phyloP scores from a whole-genome alignment of 2,329 filamentous ascomycete species.

The Colletotrichum cordylinicola region DNA sequence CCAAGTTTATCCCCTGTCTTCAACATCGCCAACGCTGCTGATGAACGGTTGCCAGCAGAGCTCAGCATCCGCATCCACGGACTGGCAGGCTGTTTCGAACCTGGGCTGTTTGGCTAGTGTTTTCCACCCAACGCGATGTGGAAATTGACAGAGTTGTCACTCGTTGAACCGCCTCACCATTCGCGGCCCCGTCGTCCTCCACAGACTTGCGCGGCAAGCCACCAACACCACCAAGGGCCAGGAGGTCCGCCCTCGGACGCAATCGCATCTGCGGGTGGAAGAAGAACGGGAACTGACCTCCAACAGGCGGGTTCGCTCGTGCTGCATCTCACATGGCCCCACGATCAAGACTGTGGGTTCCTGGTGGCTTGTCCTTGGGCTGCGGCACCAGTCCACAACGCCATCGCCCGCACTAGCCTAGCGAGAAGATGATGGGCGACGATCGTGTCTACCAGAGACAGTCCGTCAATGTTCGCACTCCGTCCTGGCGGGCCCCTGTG shows the following conservation, averaged over 20 bases:
- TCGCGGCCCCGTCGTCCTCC: not conserved
- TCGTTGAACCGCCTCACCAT: constrained; percentile 4
- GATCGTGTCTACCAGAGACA: constrained; percentile 3
- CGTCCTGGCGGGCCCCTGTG: not conserved
- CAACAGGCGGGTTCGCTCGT: not conserved
- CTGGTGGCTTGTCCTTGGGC: not conserved
- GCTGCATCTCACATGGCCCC: constrained; percentile 12
- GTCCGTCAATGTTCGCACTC: not conserved
- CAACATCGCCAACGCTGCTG: not conserved
- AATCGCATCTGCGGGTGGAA: not conserved
- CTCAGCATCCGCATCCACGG: not conserved
- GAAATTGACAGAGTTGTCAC: constrained; percentile 8
- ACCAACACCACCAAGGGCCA: not conserved
- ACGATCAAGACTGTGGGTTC: constrained; percentile 8
- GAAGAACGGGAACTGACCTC: not conserved
- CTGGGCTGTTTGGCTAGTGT: constrained; percentile 4
- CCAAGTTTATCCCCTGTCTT: not conserved
- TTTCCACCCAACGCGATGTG: not conserved
- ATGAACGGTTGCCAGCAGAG: not conserved
- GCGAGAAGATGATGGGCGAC: not conserved
- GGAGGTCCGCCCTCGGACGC: not conserved
- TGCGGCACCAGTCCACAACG: not conserved
- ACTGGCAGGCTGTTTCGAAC: not conserved
- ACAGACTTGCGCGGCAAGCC: constrained; percentile 6
- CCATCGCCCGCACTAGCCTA: constrained; percentile 1